Evolutionary conservation across 257 asterid genomes (phyloP), one percentile per base, ranked within the genome.

Genomic region (Rauvolfia tetraphylla): DNA sequence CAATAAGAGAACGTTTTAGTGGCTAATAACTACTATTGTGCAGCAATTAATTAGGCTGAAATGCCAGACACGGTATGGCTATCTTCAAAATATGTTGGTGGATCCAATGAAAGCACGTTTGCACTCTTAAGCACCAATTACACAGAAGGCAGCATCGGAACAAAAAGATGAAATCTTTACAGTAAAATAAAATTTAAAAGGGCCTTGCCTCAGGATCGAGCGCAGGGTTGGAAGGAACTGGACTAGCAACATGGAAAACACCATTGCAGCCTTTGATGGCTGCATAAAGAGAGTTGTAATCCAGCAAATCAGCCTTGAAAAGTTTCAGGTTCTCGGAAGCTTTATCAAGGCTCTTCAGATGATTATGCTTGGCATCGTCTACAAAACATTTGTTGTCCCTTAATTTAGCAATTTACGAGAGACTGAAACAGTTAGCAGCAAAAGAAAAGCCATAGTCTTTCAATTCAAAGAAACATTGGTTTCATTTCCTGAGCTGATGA

Each of bases 211-310:
- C 90, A 0, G 96, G 97, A 79, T 90, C 87, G 38, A 89, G 83
- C 36, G 88, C 94, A 68, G 88, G 62, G 71, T 74, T 10, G 1
- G 85, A n/a, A 72, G 97, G 98, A 71, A 89, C 96, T 0, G 96
- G 97, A 79, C 88, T 5, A 68, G 97, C 98, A 38, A 92, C 91
- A 67, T 93, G 98, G 83, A 93, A 92, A 8, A 92, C 96, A 14
- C 96, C 98, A 22, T 31, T 57, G 76, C 97, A 93, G 22, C 96
- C 98, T 72, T 71, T 71, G 51, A 91, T 80, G 48, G 98, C 95
- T 25, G 86, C 86, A 67, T 41, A 84, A 75, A 93, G 79, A 41
- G 98, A 88, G 81, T 80, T 75, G 59, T 78, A 87, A 85, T 93
- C 95, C 38, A 91, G 87, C 76, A 93, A 85, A 65, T 91, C 96